A percentile compares a stretch with the other conserved stretches of the same genome.
These are phyloP conservation scores for Diplotaxis tenuifolia DNA, from an alignment of 345 rosid species.

Conservation along the genomic window DNA sequence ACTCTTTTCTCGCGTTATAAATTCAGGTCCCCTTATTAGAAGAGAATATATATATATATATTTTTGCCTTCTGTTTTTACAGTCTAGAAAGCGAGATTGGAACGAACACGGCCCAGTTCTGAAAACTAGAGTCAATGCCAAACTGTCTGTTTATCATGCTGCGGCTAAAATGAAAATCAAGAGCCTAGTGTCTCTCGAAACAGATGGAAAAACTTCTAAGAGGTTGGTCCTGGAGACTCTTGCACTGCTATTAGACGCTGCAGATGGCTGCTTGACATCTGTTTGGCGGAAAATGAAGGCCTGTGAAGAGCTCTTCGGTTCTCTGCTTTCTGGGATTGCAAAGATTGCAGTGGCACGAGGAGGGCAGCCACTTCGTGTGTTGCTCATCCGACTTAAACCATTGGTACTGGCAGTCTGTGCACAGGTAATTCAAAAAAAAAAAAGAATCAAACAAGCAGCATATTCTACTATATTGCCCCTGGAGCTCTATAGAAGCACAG, in stretches of 20 bases:
- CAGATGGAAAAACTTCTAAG: constrained; percentile 55
- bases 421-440: constrained; percentile 50
- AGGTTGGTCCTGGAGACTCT: constrained; percentile 83
- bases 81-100: constrained; percentile 97
- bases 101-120: constrained; percentile 75
- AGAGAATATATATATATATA: too few relatives aligned
- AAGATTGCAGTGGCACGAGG: constrained; percentile 74
- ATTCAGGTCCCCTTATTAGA: constrained; percentile 4
- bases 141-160: constrained; percentile 73
- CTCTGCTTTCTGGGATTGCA: constrained; percentile 72
- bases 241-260: constrained; percentile 77
- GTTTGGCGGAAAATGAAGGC: constrained; percentile 91
- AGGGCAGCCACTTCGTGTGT: constrained; percentile 91
- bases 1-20: constrained; percentile 1
- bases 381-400: constrained; percentile 92
- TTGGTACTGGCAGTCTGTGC: constrained; percentile 84
- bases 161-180: constrained; percentile 60
- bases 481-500: neutral
- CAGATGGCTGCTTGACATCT: constrained; percentile 84
- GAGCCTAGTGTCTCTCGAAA: constrained; percentile 63
- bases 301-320: constrained; percentile 83
- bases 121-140: constrained; percentile 79
- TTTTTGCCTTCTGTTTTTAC: constrained; percentile 38
- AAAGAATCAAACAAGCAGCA: neutral
- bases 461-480: constrained; percentile 7